A percentile compares a stretch with the other conserved stretches of the same genome.
Evolutionary conservation across 2,329 filamentous ascomycete species (phyloP).

Genomic region (Gaeumannomyces tritici): DNA sequence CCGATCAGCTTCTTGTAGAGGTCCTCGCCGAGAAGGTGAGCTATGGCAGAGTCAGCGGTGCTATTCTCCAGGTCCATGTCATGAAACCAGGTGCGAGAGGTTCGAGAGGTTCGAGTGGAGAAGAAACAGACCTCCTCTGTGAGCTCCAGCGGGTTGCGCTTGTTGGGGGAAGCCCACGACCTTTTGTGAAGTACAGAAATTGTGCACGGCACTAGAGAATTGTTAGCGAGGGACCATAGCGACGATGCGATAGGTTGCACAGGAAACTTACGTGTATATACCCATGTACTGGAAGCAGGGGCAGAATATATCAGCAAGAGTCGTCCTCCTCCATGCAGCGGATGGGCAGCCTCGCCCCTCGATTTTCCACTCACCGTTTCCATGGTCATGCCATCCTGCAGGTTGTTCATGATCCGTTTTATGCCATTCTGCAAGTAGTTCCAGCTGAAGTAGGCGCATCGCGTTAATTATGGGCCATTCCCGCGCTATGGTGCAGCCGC

Average conservation of each 20-base stretch:
- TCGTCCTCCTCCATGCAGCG: neutral
- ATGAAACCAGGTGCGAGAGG: neutral
- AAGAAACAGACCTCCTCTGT: slow-evolving; percentile 56
- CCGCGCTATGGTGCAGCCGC: neutral
- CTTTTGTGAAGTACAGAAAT: slow-evolving; percentile 98
- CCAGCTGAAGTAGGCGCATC: slow-evolving; percentile 54
- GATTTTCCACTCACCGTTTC: slow-evolving; percentile 50
- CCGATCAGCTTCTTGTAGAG: slow-evolving; percentile 85
- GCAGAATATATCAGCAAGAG: slow-evolving; percentile 7
- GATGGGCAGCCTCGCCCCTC: neutral
- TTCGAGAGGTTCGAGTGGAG: neutral
- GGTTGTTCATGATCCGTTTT: slow-evolving; percentile 83
- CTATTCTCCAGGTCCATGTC: neutral
- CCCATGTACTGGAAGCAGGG: slow-evolving; percentile 69
- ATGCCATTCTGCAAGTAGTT: slow-evolving; percentile 80
- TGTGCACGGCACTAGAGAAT: slow-evolving; percentile 69
- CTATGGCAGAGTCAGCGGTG: slow-evolving; percentile 29
- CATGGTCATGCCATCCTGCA: slow-evolving; percentile 91
- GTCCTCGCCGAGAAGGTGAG: slow-evolving; percentile 90
- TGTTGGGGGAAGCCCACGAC: slow-evolving; percentile 53
- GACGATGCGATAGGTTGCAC: neutral
- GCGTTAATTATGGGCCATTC: neutral
- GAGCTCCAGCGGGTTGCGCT: slow-evolving; percentile 29
- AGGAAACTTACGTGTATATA: slow-evolving; percentile 68
- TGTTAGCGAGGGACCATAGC: slow-evolving; percentile 24